phyloP scores from a whole-genome alignment of 352 stramenopile species.

The Pythium dissimile region DNA sequence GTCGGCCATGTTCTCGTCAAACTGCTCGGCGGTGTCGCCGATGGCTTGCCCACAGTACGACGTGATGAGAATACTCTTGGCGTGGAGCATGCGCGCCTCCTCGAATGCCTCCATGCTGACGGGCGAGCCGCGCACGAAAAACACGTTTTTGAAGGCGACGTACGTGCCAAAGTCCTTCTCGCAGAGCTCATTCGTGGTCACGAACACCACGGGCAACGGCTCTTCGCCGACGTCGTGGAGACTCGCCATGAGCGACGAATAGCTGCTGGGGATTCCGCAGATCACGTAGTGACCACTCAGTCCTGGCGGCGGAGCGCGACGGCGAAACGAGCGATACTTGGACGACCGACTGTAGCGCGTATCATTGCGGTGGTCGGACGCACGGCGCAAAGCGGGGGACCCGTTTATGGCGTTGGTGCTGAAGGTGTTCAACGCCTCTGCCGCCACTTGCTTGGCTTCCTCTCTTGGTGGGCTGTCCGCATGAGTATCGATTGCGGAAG shows the following conservation, averaged over 20 bases:
- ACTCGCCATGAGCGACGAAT: conserved; percentile 48
- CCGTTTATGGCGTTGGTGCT: neutral
- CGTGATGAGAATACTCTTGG: conserved; percentile 70
- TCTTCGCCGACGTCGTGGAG: conserved; percentile 46
- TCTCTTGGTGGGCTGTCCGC: too few relatives aligned
- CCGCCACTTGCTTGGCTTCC: too few relatives aligned
- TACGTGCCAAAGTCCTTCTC: conserved; percentile 49
- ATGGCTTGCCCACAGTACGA: conserved; percentile 42
- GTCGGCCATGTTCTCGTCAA: conserved; percentile 74
- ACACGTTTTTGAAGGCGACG: conserved; percentile 44
- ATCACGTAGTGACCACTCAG: conserved; percentile 55
- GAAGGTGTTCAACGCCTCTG: neutral
- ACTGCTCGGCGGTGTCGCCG: conserved; percentile 27
- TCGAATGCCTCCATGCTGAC: conserved; percentile 60
- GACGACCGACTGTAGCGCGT: conserved; percentile 26
- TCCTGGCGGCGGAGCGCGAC: conserved; percentile 26
- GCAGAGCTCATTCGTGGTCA: conserved; percentile 43
- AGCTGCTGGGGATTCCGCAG: conserved; percentile 63
- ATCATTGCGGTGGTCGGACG: conserved; percentile 4
- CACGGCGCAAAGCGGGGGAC: neutral
- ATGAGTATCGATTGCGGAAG: too few relatives aligned
- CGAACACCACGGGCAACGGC: conserved; percentile 41
- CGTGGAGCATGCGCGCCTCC: conserved; percentile 46
- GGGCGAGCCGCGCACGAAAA: conserved; percentile 66
- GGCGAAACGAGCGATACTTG: conserved; percentile 32